Percentiles rank a stretch among this genome's conserved stretches.
Conservation (phyloP, 192 early-diverging fungal genomes). For the Coemansia sp. region DNA sequence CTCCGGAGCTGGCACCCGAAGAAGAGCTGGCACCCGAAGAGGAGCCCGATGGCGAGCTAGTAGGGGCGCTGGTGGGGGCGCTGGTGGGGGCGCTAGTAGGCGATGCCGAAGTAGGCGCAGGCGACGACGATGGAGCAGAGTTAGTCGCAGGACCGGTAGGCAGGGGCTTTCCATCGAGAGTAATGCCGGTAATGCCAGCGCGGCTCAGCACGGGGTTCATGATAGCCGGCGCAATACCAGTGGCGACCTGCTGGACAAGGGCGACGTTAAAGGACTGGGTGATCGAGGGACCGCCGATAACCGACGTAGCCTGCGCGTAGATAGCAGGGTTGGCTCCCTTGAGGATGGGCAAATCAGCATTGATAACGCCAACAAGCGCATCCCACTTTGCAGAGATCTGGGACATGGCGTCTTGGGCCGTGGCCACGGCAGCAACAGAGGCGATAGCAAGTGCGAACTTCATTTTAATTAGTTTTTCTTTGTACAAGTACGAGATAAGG, state of each 20-base stretch:
- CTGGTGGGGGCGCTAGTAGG: background rate
- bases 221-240: slow-evolving; percentile 40
- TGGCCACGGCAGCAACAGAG: slow-evolving; percentile 14
- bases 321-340: slow-evolving; percentile 35
- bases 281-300: slow-evolving; percentile 41
- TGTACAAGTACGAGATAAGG: slow-evolving; percentile 4
- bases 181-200: slow-evolving; percentile 40
- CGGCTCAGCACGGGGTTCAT: slow-evolving; percentile 45
- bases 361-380: slow-evolving; percentile 30
- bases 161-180: slow-evolving; percentile 40
- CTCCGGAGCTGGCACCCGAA: background rate
- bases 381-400: slow-evolving; percentile 44
- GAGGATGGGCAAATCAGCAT: slow-evolving; percentile 34
- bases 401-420: slow-evolving; percentile 24
- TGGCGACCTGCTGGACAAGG: slow-evolving; percentile 47
- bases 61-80: background rate
- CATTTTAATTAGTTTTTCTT: slow-evolving; percentile 20
- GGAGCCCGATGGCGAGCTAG: background rate
- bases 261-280: slow-evolving; percentile 25
- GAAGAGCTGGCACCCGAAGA: background rate
- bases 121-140: background rate
- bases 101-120: slow-evolving; percentile 1
- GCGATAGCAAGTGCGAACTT: slow-evolving; percentile 37
- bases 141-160: slow-evolving; percentile 1
- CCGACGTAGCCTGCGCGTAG: slow-evolving; percentile 37